Percentiles rank a stretch among this genome's conserved stretches.
phyloP scores from a whole-genome alignment of 805 yeast genomes.

The Saccharomycopsis sp. region DNA sequence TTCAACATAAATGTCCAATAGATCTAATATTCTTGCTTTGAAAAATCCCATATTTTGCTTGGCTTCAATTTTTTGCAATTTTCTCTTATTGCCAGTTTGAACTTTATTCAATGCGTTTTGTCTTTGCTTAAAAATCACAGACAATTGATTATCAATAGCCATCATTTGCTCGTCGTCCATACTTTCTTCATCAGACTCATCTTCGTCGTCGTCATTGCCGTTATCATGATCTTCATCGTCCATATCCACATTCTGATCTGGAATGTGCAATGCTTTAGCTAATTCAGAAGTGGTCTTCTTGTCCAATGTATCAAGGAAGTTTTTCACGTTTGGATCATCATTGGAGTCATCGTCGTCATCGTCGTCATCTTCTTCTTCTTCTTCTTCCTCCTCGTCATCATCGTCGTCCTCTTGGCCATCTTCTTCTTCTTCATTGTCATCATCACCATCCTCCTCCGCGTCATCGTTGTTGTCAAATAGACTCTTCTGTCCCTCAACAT shows the following conservation, averaged over 20 bases:
- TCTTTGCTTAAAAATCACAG: slow-evolving; percentile 80
- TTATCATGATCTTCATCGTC: slow-evolving; percentile 39
- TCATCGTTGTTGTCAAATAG: slow-evolving; percentile 63
- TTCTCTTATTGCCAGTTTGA: slow-evolving; percentile 58
- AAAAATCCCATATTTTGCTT: slow-evolving; percentile 71
- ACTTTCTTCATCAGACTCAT: slow-evolving; percentile 35
- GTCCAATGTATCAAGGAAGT: slow-evolving; percentile 19
- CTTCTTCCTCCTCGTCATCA: slow-evolving; percentile 22
- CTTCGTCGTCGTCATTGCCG: slow-evolving; percentile 37
- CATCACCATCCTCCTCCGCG: slow-evolving; percentile 40
- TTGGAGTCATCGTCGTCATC: slow-evolving; percentile 12
- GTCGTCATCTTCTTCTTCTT: slow-evolving; percentile 21
- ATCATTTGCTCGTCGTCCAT: slow-evolving; percentile 68
- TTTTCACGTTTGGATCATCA: slow-evolving; percentile 20
- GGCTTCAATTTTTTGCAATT: slow-evolving; percentile 70
- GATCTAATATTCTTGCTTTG: slow-evolving; percentile 71
- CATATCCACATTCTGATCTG: slow-evolving; percentile 6
- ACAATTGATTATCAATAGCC: slow-evolving; percentile 80
- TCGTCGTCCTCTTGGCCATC: slow-evolving; percentile 32
- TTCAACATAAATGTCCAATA: slow-evolving; percentile 58
- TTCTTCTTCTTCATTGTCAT: slow-evolving; percentile 34
- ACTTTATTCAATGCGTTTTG: slow-evolving; percentile 51
- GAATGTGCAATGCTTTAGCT: slow-evolving; percentile 20
- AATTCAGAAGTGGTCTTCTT: slow-evolving; percentile 19
- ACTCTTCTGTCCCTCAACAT: slow-evolving; percentile 69